Evolutionary conservation across 179 eudicot genomes (phyloP), one percentile per base, ranked within the genome.

Genomic region (Patellifolia procumbens): DNA sequence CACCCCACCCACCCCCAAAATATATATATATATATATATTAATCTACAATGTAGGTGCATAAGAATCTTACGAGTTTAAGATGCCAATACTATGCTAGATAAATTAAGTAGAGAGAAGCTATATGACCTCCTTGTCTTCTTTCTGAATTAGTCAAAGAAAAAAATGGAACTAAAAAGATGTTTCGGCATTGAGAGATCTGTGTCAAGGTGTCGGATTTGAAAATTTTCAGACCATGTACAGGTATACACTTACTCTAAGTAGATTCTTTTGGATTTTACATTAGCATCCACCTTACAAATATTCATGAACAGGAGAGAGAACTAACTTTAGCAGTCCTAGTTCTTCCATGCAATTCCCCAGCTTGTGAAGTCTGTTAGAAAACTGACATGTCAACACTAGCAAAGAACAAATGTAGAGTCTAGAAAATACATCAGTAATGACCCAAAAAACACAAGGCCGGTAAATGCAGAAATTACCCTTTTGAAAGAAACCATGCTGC

Each of bases 401-500:
- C 5, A 39, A 4, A 62, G 1, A 35, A 58, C 4, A 62, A 37
- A 48, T 37, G 55, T 15, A 73, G 45, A 45, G 19, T 32, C 20
- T 17, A 39, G 52, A 73, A 69, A 39, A 46, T 39, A 78, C 24
- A 28, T 56, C 28, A 56, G 15, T 42, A 9, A 61, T 26, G 68
- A 69, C 56, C 56, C 56, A 22, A 65, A 32, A 6, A 53, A 42
- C 55, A 48, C 58, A 13, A 74, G 46, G 65, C 17, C 79, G 64
- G 34, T 11, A 76, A 62, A 63, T 67, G 69, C 45, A 68, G 15
- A 82, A 65, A 78, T 81, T 83, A 86, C 98, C 98, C 98, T 82
- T 83, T 85, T 31, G 97, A 88, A 77, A 94, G 91, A 84, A 92
- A 94, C 79, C 83, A 80, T 66, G 98, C 93, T 31, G 97, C 94